Percentiles rank a stretch among this genome's conserved stretches.
These are phyloP conservation scores for Tylopilus balloui DNA, from an alignment of 768 basidiomycete genomes.

Conservation along the genomic window DNA sequence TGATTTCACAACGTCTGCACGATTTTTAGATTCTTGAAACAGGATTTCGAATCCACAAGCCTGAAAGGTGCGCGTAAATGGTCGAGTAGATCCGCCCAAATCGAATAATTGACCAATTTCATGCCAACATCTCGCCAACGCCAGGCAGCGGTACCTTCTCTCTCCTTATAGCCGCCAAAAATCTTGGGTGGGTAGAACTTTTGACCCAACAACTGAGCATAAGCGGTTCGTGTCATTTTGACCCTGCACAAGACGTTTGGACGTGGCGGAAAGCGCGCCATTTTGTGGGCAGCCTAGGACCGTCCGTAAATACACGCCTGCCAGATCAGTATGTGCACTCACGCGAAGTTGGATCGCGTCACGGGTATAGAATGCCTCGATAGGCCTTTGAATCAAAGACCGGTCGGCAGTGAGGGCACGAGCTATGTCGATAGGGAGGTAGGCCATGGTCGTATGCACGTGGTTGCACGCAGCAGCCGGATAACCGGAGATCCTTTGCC, in stretches of 20 bases:
- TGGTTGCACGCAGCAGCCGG: constrained; percentile 62
- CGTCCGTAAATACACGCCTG: constrained; percentile 2
- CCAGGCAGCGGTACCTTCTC: constrained; percentile 62
- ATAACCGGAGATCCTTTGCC: constrained; percentile 74
- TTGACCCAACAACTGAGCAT: constrained; percentile 90
- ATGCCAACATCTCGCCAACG: constrained; percentile 84
- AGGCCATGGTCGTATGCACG: constrained; percentile 72
- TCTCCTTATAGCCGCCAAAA: constrained; percentile 71
- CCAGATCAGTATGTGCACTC: constrained; percentile 26
- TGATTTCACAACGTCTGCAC: constrained; percentile 36
- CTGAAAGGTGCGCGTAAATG: constrained; percentile 34
- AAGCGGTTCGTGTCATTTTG: constrained; percentile 83
- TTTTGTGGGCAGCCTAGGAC: constrained; percentile 76
- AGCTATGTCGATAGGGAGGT: constrained; percentile 76
- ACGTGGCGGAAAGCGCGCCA: constrained; percentile 84
- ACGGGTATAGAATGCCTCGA: constrained; percentile 92
- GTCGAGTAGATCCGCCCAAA: background rate
- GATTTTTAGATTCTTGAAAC: constrained; percentile 76
- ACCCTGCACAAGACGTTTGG: constrained; percentile 58
- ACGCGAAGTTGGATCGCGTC: constrained; percentile 89
- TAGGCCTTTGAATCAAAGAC: constrained; percentile 75
- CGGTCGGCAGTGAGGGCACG: constrained; percentile 62
- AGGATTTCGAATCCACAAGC: constrained; percentile 97
- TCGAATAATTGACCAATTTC: constrained; percentile 66
- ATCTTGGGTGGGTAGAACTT: constrained; percentile 88